Percentiles rank a stretch among this genome's conserved stretches.
These are phyloP conservation scores for Colletotrichum horii DNA, from an alignment of 2,329 filamentous ascomycete species.

Conservation along the genomic window DNA sequence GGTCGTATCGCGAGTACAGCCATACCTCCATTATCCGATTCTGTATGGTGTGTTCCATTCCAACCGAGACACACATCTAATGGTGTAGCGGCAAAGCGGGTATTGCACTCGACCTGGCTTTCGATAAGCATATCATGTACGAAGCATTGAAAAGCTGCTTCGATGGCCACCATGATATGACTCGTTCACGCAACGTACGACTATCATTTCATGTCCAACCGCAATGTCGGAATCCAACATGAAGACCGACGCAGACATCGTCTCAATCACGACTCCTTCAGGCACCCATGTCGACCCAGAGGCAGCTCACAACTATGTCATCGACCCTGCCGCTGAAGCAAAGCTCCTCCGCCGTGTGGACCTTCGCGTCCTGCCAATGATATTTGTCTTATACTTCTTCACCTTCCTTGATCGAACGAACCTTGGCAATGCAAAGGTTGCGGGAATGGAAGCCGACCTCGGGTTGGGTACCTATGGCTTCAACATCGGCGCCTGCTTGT, in stretches of 20 bases:
- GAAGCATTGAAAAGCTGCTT: neutral
- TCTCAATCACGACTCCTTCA: neutral
- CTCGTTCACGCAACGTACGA: neutral
- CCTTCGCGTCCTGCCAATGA: constrained; percentile 42
- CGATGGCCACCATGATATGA: neutral
- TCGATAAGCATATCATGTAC: neutral
- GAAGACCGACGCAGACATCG: neutral
- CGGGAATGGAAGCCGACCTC: constrained; percentile 30
- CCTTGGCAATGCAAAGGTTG: constrained; percentile 51
- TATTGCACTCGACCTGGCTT: neutral
- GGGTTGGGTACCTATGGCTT: constrained; percentile 45
- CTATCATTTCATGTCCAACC: neutral
- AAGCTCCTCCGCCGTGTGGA: constrained; percentile 31
- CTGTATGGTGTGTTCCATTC: neutral
- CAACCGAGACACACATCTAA: neutral
- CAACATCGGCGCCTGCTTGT: constrained; percentile 24
- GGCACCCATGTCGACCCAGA: constrained; percentile 18
- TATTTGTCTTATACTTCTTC: constrained; percentile 62
- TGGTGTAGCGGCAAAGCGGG: neutral
- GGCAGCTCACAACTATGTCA: constrained; percentile 18
- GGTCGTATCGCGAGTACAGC: neutral
- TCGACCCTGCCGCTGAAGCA: constrained; percentile 23
- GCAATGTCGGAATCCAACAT: neutral
- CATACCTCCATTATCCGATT: neutral
- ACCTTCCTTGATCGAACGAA: constrained; percentile 62